Evolutionary conservation across 1,284 basidiomycete genomes (phyloP).

Genomic region (Porodaedalea pini): DNA sequence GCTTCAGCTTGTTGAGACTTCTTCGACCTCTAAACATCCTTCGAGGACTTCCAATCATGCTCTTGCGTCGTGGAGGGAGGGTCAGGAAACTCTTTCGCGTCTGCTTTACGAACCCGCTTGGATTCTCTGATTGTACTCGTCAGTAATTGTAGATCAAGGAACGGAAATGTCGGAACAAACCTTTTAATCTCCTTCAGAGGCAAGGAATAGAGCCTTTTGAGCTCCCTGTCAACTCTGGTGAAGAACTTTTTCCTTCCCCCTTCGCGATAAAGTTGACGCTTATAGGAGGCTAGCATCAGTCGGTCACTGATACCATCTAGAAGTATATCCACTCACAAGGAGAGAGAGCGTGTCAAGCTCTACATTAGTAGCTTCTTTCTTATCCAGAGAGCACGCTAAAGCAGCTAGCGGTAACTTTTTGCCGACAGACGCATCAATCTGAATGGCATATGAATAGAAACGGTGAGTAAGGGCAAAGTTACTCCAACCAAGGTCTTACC

Average conservation of each 20-base stretch:
- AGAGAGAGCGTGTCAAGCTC: background rate
- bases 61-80: too few species aligned
- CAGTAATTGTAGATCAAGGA: too few species aligned
- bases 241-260: background rate
- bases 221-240: background rate
- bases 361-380: background rate
- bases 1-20: too few species aligned
- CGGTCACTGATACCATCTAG: background rate
- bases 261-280: background rate
- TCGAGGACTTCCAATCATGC: too few species aligned
- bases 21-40: too few species aligned
- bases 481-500: background rate
- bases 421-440: background rate
- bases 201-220: background rate
- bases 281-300: background rate
- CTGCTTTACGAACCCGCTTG: too few species aligned
- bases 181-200: background rate
- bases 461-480: background rate
- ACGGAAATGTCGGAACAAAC: too few species aligned
- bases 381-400: background rate
- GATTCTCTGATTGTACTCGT: too few species aligned
- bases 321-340: background rate
- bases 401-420: background rate
- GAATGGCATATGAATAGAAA: background rate
- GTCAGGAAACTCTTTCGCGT: too few species aligned